Evolutionary conservation across 2,329 filamentous ascomycete species (phyloP), one percentile per base, ranked within the genome.

Genomic region (Leptographium wingfieldii): DNA sequence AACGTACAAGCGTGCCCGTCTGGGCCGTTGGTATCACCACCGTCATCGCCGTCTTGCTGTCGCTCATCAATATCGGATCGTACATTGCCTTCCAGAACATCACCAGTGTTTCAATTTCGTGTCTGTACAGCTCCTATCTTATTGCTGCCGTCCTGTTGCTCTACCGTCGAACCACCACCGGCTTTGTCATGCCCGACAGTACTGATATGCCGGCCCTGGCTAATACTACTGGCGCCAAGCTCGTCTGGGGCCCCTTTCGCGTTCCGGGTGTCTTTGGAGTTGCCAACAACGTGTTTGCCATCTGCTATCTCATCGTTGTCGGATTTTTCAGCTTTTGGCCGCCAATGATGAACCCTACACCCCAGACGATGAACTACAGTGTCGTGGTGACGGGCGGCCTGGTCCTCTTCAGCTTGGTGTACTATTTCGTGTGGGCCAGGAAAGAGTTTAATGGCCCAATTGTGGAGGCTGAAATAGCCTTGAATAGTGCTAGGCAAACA

Each of bases 241-340:
- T 80, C 59, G 69, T 80, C 54, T 75, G 75, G 43, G 71, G 76
- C 54, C 63, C 68, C n/a, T 73, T 76, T 60, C 67, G 78, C 5
- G 67, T 77, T 55, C 73, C 71, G 61, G 77, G 77, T 1, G 61
- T 65, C 2, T 71, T 65, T 58, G 76, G 77, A 0, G 66, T 74
- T 2, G 59, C 69, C 0, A 66, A 78, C 59, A 78, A 79, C 57
- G 57, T 68, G 10, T 74, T 70, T 60, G 73, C 74, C 0, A 67
- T 77, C 25, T 58, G 69, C 5, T 81, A 77, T 63, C 70, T 76
- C n/a, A 65, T 71, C 0, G 72, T 76, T 51, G 70, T 75, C 3
- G 72, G 77, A 53, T 70, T 79, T 60, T 76, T 79, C 63, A 71
- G 71, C 51, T 77, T 77, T 63, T 80, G 77, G 67, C 78, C 79